Conservation (phyloP, 176 grass and related monocot species). For the Hsuehochloa calcarea region DNA sequence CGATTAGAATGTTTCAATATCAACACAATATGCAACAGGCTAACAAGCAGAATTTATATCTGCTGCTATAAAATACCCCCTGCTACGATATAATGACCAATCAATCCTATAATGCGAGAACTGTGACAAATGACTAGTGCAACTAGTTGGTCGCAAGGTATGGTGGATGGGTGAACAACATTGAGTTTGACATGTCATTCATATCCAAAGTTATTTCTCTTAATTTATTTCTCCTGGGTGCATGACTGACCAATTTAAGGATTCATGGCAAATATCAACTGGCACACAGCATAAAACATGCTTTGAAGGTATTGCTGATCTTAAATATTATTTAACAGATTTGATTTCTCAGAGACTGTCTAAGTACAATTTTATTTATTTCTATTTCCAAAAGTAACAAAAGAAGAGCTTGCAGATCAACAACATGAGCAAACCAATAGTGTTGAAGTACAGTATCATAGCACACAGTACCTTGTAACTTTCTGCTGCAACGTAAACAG, state of each 20-base stretch:
- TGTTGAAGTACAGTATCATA: background rate
- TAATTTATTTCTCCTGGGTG: background rate
- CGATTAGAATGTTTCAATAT: background rate
- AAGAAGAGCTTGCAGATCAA: background rate
- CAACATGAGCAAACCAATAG: background rate
- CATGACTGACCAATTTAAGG: background rate
- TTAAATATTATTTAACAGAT: slow-evolving; percentile 4
- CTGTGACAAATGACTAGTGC: slow-evolving; percentile 5
- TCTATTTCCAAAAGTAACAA: slow-evolving; percentile 2
- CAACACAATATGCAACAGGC: background rate
- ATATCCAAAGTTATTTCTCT: background rate
- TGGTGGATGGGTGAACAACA: background rate
- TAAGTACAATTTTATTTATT: background rate
- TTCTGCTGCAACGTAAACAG: slow-evolving; percentile 96
- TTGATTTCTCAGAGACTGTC: background rate
- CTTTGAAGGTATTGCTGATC: background rate
- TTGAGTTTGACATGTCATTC: background rate
- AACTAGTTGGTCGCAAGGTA: background rate
- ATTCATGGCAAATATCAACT: background rate
- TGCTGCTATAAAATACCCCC: background rate
- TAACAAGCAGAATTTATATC: background rate
- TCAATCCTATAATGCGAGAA: background rate
- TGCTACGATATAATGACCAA: background rate
- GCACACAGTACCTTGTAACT: slow-evolving; percentile 78
- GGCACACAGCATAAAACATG: background rate